Conservation (phyloP, 73 alveolate species). For the Blepharisma stoltei region DNA sequence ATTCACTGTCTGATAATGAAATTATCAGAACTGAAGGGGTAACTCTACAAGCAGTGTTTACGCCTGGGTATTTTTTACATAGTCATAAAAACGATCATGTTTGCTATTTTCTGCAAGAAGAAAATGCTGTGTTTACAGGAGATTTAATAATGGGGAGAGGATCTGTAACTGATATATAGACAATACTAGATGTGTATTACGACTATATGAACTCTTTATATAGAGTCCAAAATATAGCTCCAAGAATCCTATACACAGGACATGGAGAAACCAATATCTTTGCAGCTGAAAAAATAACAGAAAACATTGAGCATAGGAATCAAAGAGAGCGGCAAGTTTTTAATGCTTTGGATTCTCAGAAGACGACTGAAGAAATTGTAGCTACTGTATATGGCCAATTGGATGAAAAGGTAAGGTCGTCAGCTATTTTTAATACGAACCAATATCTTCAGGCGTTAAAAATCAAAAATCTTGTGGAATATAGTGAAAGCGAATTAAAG, state of each 20-base stretch:
- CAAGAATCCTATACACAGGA: slow-evolving; percentile 7
- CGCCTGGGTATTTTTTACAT: slow-evolving; percentile 26
- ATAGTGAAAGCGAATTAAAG: too few relatives aligned
- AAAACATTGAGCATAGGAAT: slow-evolving; percentile 35
- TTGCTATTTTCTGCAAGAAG: slow-evolving; percentile 29
- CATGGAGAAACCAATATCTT: slow-evolving; percentile 26
- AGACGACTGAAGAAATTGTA: not conserved
- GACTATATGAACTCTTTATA: not conserved
- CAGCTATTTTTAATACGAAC: slow-evolving; percentile 3
- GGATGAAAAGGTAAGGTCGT: not conserved
- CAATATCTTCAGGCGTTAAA: not conserved
- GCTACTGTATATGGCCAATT: slow-evolving; percentile 8
- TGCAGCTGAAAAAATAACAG: slow-evolving; percentile 30
- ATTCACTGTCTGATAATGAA: slow-evolving; percentile 29
- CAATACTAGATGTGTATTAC: not conserved
- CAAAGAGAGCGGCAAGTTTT: slow-evolving; percentile 33
- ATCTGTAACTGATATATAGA: slow-evolving; percentile 1
- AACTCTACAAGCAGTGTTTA: not conserved
- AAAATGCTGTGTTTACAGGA: slow-evolving; percentile 46
- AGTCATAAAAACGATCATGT: slow-evolving; percentile 42
- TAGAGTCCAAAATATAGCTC: not conserved
- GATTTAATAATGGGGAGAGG: slow-evolving; percentile 47
- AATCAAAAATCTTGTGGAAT: too few relatives aligned
- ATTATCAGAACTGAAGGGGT: slow-evolving; percentile 25
- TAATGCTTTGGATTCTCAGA: slow-evolving; percentile 1